Base-by-base conservation (phyloP, 163 green algal genomes). In the Coccomyxa subellipsoidea region DNA sequence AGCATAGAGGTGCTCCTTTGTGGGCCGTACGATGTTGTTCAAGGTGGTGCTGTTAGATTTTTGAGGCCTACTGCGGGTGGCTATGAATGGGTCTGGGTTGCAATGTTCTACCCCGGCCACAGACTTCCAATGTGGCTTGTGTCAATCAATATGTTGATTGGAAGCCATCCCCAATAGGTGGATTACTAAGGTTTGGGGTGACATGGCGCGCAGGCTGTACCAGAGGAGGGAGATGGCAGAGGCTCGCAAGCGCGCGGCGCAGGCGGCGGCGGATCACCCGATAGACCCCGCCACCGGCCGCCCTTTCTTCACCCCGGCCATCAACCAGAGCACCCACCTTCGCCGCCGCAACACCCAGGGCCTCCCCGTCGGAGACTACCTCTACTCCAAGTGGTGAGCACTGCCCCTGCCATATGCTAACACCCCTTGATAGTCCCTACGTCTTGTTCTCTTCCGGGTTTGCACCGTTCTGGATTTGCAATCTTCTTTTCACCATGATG, bases 261-360 rank as follows among this genome's bases (percentile, higher is more conserved):
- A 85, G 31, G 80, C 82, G 21, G 85, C 76, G 32, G 78, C 84
- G 18, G 35, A 88, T 34, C 81, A 82, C 4, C 72, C 82, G 0
- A 40, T 92, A 0, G 92, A 95, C 83, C 90, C 91, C 35, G 81
- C 53, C 37, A 94, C 92, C 4, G 86, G 87, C 40, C 87, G 82
- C 35, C 81, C 79, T 25, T 85, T 93, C n/a, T 94, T 91, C 85
- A 81, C 90, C 84, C 92, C 92, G 18, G 76, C 89, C 72, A 90
- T 85, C 69, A 54, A 31, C 31, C 0, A 39, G 15, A 2, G 88
- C 89, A 9, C 81, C 90, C 4, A 87, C 76, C 7, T 90, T 90
- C 0, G 73, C 70, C 53, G 73, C 76, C 85, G 87, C 38, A 90
- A 90, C 82, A 75, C 47, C 10, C 53, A 78, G 25, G 39, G 82